Conservation (phyloP, 1,284 basidiomycete genomes). For the Omphalotus olearius region DNA sequence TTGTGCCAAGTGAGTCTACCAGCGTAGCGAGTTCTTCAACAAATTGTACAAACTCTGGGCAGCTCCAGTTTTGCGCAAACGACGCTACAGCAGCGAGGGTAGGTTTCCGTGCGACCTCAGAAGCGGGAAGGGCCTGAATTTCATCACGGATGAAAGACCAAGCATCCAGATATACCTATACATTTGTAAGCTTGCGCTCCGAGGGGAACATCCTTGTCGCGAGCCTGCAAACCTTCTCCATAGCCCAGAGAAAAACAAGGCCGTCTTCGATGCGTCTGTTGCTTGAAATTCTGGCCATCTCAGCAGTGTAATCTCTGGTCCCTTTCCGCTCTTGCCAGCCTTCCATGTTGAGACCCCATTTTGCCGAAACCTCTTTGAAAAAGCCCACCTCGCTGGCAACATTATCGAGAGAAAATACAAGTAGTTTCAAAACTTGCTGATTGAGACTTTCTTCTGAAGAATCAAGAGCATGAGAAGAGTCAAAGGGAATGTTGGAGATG, state of each 20-base stretch:
- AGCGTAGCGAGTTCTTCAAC: conserved; percentile 51
- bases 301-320: conserved; percentile 66
- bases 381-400: conserved; percentile 59
- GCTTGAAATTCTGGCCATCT: conserved; percentile 53
- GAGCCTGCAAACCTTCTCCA: conserved; percentile 57
- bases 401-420: conserved; percentile 51
- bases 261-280: conserved; percentile 54
- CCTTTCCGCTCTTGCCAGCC: conserved; percentile 53
- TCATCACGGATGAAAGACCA: conserved; percentile 51
- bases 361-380: conserved; percentile 48
- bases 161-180: conserved; percentile 56
- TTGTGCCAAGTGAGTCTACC: conserved; percentile 41
- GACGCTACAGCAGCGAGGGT: conserved; percentile 33
- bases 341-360: conserved; percentile 40
- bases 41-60: conserved; percentile 55
- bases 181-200: background rate
- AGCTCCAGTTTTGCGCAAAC: conserved; percentile 68
- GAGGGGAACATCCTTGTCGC: background rate
- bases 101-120: conserved; percentile 9
- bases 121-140: conserved; percentile 8
- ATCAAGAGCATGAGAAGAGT: conserved; percentile 26
- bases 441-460: conserved; percentile 33
- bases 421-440: conserved; percentile 41
- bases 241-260: conserved; percentile 71
- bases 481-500: conserved; percentile 52